Base-by-base conservation (phyloP, 148 eudicot species). In the Simmondsia chinensis region DNA sequence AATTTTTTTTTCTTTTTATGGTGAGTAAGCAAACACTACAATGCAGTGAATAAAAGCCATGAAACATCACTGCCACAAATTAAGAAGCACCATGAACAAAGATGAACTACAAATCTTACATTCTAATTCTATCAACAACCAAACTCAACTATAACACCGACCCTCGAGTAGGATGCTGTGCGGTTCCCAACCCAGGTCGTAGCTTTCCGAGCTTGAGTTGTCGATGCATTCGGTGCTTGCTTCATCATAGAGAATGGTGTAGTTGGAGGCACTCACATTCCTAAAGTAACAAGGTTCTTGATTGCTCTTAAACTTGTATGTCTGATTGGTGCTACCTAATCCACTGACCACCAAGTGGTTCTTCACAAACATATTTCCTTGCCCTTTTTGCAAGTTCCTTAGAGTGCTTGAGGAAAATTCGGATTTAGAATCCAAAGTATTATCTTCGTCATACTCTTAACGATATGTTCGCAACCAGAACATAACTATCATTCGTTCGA, bases 241-340 rank as follows among this genome's bases (percentile, higher is more conserved):
- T 28, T 74, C 39, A 56, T 88, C 94, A 21, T 72, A 54, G 33
- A 77, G 36, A 63, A 88, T 69, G n/a, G 83, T 80, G 63, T 80
- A 83, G 42, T 88, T 88, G 3, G 73, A 80, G 66, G 83, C 71
- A 49, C 81, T 68, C 14, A 88, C 65, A 46, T 73, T 68, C 72
- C 96, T 73, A 39, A 57, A 58, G 54, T 83, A 88, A 56, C 94
- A 83, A 9, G 18, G 57, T 2, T 31, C 43, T 1, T 72, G 46
- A 56, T 51, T 52, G 7, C 60, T 19, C 12, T 61, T 60, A 29
- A 64, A 82, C 0, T 54, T 30, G 37, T 83, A 87, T 13, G 48
- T 47, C 44, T 87, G 85, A 40, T 65, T 72, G 8, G 82, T 87
- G 30, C 73, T 77, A 11, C 76, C 96, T 9, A 68, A 4, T 50